Conservation (phyloP, 768 basidiomycete genomes). For the Piloderma croceum region DNA sequence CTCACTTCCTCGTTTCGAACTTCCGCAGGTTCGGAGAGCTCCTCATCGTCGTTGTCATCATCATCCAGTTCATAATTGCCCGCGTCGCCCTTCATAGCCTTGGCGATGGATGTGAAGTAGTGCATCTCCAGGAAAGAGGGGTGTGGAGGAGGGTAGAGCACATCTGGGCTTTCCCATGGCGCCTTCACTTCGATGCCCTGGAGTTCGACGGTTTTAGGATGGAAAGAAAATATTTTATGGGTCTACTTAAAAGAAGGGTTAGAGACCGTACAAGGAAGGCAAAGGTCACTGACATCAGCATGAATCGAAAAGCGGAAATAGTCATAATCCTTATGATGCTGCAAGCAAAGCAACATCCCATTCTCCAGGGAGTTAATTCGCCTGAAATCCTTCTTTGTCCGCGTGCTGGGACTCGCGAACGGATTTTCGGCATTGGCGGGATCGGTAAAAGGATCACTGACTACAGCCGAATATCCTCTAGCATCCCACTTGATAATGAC, state of each 20-base stretch:
- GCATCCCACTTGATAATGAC: slow-evolving; percentile 12
- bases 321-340: no score
- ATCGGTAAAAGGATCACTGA: slow-evolving; percentile 14
- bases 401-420: slow-evolving; percentile 11
- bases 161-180: slow-evolving; percentile 13
- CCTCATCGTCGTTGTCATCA: slow-evolving; percentile 10
- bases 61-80: slow-evolving; percentile 14
- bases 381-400: no score
- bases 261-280: slow-evolving; percentile 10
- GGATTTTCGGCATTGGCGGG: slow-evolving; percentile 10
- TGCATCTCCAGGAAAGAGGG: slow-evolving; percentile 11
- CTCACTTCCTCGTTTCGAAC: no score
- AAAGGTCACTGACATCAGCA: slow-evolving; percentile 10
- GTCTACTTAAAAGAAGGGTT: slow-evolving; percentile 19
- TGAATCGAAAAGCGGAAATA: slow-evolving; percentile 14
- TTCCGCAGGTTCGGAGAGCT: slow-evolving; percentile 11
- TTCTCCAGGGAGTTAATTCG: slow-evolving; percentile 17
- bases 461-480: no score
- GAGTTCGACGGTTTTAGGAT: slow-evolving; percentile 9
- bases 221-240: slow-evolving; percentile 14
- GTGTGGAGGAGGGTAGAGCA: slow-evolving; percentile 12
- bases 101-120: slow-evolving; percentile 10
- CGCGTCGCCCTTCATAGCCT: no score
- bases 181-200: slow-evolving; percentile 15
- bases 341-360: slow-evolving; percentile 17